phyloP scores from a whole-genome alignment of 176 grass and related monocot species.

The Cocos nucifera region DNA sequence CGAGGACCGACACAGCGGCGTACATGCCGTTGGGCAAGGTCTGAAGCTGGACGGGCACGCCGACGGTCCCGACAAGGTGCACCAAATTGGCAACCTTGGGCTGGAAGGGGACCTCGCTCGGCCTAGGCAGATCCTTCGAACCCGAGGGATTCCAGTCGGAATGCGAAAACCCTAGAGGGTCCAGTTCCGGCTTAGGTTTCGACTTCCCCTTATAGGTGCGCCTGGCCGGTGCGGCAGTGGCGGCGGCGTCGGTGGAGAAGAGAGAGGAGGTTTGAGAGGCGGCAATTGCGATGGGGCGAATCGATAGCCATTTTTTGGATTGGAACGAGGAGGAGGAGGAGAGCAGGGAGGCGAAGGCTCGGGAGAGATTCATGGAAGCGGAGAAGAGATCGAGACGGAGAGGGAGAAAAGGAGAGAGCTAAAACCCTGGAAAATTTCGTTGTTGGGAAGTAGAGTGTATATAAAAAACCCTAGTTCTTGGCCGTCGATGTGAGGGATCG shows the following conservation, averaged over 20 bases:
- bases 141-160: too few species aligned
- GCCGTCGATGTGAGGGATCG: too few species aligned
- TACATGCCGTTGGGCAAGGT: slow-evolving; percentile 31
- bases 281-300: neutral
- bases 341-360: neutral
- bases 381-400: neutral
- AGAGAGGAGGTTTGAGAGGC: neutral
- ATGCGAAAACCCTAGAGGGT: neutral
- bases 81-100: slow-evolving; percentile 51
- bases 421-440: too few species aligned
- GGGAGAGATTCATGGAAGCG: slow-evolving; percentile 5
- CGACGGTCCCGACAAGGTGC: slow-evolving; percentile 49
- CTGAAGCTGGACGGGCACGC: slow-evolving; percentile 60
- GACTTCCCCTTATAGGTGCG: neutral
- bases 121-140: slow-evolving; percentile 25
- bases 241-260: slow-evolving; percentile 1
- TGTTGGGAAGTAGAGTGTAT: too few species aligned
- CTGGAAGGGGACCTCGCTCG: slow-evolving; percentile 65
- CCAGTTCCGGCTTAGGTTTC: neutral
- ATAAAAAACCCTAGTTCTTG: too few species aligned
- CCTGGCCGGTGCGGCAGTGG: neutral
- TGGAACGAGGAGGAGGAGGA: neutral
- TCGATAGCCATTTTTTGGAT: neutral
- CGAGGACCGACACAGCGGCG: slow-evolving; percentile 55
- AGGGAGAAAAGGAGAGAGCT: neutral